A percentile compares a stretch with the other conserved stretches of the same genome.
phyloP scores from a whole-genome alignment of 176 grass and related monocot genomes.

The Stipa capillata region DNA sequence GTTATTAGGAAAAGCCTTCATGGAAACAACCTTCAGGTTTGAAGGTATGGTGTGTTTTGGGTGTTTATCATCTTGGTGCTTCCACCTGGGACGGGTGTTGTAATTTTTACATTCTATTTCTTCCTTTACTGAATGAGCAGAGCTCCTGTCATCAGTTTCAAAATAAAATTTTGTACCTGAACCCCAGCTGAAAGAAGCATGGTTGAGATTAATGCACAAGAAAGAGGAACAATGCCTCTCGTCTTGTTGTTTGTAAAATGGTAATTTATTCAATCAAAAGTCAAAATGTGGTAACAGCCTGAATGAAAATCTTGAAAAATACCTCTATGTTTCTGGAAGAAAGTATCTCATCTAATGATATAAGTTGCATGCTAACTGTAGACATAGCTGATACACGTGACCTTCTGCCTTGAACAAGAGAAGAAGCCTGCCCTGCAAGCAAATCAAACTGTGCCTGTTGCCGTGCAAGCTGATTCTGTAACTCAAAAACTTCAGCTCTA shows the following conservation, averaged over 20 bases:
- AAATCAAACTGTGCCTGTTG: conserved; percentile 87
- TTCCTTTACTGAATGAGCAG: too few species aligned
- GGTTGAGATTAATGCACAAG: neutral
- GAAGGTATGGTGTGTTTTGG: neutral
- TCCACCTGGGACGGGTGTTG: neutral
- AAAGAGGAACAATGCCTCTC: neutral
- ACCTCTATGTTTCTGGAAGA: conserved; percentile 86
- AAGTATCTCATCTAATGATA: conserved; percentile 75
- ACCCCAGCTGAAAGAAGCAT: neutral
- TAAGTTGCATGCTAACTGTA: conserved; percentile 65
- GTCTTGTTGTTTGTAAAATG: neutral
- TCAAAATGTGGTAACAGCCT: conserved; percentile 4
- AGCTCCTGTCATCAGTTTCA: neutral
- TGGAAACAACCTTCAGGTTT: neutral
- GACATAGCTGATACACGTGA: conserved; percentile 67
- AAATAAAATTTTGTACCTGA: neutral
- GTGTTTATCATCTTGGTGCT: neutral
- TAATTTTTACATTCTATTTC: too few species aligned
- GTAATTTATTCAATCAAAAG: neutral
- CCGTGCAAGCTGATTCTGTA: conserved; percentile 78
- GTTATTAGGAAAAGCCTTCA: neutral
- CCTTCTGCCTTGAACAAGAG: conserved; percentile 89
- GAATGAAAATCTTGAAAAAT: neutral
- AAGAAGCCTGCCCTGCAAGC: conserved; percentile 87
- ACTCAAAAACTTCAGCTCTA: conserved; percentile 79